Percentiles rank a stretch among this genome's conserved stretches.
phyloP scores from a whole-genome alignment of 305 asterid species.

The Plantago coronopus region DNA sequence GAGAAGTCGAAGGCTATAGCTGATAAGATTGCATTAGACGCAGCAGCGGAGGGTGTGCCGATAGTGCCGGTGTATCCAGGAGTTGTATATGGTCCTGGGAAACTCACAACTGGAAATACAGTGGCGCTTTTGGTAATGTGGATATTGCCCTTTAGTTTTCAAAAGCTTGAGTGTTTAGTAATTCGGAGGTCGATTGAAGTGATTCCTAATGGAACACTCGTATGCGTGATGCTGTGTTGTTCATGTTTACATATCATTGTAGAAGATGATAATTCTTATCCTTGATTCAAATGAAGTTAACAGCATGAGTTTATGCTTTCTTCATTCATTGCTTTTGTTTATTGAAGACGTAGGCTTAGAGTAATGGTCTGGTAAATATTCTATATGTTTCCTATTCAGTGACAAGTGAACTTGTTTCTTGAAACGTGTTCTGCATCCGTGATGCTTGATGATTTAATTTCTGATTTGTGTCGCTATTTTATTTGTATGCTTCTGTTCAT shows the following conservation, averaged over 20 bases:
- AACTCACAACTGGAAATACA: conserved; percentile 69
- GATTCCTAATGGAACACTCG: background rate
- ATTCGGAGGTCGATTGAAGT: background rate
- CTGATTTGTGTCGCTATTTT: conserved; percentile 1
- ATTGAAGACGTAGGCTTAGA: background rate
- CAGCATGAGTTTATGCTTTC: background rate
- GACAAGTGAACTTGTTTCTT: conserved; percentile 10
- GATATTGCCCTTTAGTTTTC: conserved; percentile 20
- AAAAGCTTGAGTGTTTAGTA: background rate
- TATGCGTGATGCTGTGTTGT: background rate
- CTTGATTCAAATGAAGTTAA: background rate
- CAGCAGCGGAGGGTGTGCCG: conserved; percentile 72
- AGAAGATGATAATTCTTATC: conserved; percentile 12
- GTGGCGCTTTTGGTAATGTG: conserved; percentile 66
- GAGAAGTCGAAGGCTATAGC: conserved; percentile 82
- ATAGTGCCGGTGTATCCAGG: conserved; percentile 87
- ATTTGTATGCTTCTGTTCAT: conserved; percentile 7
- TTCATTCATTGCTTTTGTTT: background rate
- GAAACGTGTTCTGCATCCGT: background rate
- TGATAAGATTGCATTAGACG: conserved; percentile 74
- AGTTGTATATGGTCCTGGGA: conserved; percentile 88
- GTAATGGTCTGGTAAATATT: background rate
- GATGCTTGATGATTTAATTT: conserved; percentile 3
- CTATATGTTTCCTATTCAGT: background rate
- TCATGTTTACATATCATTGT: background rate